These are phyloP conservation scores for Apiospora koreana DNA, from an alignment of 2,329 filamentous ascomycete species.

Conservation along the genomic window DNA sequence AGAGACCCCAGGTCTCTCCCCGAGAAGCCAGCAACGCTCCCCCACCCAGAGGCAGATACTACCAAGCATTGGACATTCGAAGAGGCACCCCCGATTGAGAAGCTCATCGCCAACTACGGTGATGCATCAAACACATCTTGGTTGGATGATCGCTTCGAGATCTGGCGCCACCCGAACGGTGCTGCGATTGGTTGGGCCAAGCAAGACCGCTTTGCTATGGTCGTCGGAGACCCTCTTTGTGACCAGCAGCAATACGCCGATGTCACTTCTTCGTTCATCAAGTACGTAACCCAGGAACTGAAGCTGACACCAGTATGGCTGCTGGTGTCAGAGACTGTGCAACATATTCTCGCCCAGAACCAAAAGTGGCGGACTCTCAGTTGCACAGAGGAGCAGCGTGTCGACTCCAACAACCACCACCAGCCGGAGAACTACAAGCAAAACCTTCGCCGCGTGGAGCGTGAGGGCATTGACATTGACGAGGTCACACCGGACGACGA, in stretches of 20 bases:
- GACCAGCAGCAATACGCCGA: conserved; percentile 74
- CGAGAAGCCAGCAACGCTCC: conserved; percentile 64
- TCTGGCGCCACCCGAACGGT: conserved; percentile 80
- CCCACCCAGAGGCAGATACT: conserved; percentile 86
- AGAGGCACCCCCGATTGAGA: conserved; percentile 67
- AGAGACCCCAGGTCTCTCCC: conserved; percentile 88
- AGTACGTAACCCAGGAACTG: conserved; percentile 69
- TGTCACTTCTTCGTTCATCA: conserved; percentile 73
- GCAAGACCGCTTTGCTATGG: conserved; percentile 73
- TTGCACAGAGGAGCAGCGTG: conserved; percentile 85
- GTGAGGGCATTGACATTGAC: conserved; percentile 79
- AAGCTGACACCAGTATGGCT: conserved; percentile 84
- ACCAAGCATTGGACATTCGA: conserved; percentile 51
- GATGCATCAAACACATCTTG: conserved; percentile 93
- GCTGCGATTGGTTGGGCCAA: conserved; percentile 84
- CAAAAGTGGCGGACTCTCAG: conserved; percentile 88
- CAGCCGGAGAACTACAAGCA: conserved; percentile 69
- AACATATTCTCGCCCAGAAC: conserved; percentile 77
- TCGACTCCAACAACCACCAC: conserved; percentile 71
- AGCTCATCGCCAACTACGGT: conserved; percentile 93
- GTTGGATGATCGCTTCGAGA: conserved; percentile 84
- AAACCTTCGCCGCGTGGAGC: conserved; percentile 67
- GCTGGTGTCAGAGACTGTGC: conserved; percentile 75
- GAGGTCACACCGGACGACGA: conserved; percentile 72
- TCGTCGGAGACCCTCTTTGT: conserved; percentile 86